Conservation (phyloP, 1,284 basidiomycete genomes). For the Microbotryomycetes sp. region DNA sequence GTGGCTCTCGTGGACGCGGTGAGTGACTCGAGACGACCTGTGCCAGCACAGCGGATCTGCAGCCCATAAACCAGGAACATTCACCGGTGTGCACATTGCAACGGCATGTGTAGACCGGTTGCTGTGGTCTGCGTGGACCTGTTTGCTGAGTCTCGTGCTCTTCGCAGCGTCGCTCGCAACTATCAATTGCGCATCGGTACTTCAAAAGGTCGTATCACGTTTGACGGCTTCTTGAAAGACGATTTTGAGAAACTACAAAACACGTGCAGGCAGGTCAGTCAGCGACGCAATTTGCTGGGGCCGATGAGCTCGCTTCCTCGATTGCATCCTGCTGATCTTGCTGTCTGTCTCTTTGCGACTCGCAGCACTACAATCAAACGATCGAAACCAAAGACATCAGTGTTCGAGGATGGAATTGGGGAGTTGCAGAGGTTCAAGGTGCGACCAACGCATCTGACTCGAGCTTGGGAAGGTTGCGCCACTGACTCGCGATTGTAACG, state of each 20-base stretch:
- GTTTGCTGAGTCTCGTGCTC: neutral
- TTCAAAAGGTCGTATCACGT: slow-evolving; percentile 62
- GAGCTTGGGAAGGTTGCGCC: too few species aligned
- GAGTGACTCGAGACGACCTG: slow-evolving; percentile 29
- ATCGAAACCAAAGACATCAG: slow-evolving; percentile 81
- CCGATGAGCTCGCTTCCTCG: too few species aligned
- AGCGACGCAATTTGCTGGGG: neutral
- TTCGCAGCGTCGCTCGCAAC: slow-evolving; percentile 68
- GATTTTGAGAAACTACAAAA: slow-evolving; percentile 43
- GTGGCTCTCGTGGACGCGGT: slow-evolving; percentile 75
- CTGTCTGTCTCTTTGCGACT: too few species aligned
- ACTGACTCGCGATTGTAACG: slow-evolving; percentile 19
- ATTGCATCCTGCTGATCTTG: too few species aligned
- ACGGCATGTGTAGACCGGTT: too few species aligned
- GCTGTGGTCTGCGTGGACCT: too few species aligned
- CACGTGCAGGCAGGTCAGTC: slow-evolving; percentile 38
- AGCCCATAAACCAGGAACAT: too few species aligned
- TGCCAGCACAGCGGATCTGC: too few species aligned
- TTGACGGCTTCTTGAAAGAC: slow-evolving; percentile 90
- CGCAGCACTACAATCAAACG: slow-evolving; percentile 71
- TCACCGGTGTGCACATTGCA: too few species aligned
- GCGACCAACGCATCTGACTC: too few species aligned
- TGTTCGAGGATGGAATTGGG: slow-evolving; percentile 99
- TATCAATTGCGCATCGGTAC: slow-evolving; percentile 77
- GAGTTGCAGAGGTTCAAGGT: slow-evolving; percentile 89